Evolutionary conservation across 139 green algal species (phyloP), one percentile per base, ranked within the genome.

Genomic region (Chloropicon primus): DNA sequence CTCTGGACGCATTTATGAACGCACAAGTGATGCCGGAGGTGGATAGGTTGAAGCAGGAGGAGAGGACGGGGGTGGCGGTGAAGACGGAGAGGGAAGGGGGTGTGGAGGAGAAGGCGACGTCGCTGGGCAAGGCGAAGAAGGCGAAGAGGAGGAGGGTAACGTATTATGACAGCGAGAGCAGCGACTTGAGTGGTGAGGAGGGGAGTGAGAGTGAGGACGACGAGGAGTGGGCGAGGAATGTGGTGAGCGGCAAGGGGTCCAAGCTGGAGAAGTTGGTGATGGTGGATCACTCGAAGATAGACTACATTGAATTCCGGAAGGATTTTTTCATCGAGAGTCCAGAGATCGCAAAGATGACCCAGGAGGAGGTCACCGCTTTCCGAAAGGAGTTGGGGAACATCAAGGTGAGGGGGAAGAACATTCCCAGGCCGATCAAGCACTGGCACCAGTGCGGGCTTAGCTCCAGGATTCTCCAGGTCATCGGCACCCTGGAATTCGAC

Each of bases 1-100:
- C 93, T 0, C 77, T 98, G 80, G 94, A 98, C 75, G 91, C 91
- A 5, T 98, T 97, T 86, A 98, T 98, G 94, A 83, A 83, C 21
- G 80, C 29, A 5, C 77, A 88, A 29, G 83, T 84, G 22, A 23
- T 83, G 24, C 78, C 81, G n/a, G 73, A 83, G 75, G 81, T 83
- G 62, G 5, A 74, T 74, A 86, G 27, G 82, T 82, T 74, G 80
- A 86, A 83, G 2, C 72, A 86, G 80, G 75, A 76, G 53, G 74
- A 84, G 72, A 80, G 22, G 25, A 54, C 24, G 71, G 71, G 5
- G 23, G 71, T 26, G 5, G 71, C 3, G 71, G 71, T 27, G 5
- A 21, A 26, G 71, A 27, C 71, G 71, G 5, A 21, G 71, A 21
- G 23, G 5, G 5, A 3, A 3, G 71, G 71, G 10, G 71, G 71